These are phyloP conservation scores for Colletotrichum sp. DNA, from an alignment of 2,329 filamentous ascomycete species.

Conservation along the genomic window DNA sequence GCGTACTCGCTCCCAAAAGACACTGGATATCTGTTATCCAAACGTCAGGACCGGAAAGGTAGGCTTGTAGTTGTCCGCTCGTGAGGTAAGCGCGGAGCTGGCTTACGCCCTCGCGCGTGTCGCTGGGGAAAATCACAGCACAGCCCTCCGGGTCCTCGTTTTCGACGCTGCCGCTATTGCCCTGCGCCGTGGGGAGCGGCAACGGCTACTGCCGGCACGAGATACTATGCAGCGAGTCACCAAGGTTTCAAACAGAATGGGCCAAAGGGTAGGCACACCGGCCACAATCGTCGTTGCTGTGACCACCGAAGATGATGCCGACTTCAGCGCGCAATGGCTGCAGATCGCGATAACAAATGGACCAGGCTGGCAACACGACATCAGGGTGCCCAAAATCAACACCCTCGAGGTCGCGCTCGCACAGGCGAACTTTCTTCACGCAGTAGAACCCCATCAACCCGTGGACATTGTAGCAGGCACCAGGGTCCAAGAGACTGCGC, in stretches of 20 bases:
- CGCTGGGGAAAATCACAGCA: neutral
- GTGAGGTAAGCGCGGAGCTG: neutral
- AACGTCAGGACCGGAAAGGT: neutral
- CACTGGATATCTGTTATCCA: neutral
- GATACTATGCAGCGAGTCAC: neutral
- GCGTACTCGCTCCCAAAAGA: neutral
- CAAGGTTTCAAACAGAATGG: neutral
- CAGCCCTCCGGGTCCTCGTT: neutral
- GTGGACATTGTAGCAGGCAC: neutral
- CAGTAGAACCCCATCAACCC: neutral
- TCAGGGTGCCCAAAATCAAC: neutral
- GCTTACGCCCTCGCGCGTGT: neutral
- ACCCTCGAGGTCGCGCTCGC: neutral
- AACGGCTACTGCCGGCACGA: neutral
- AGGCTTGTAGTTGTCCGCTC: neutral
- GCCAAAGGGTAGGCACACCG: neutral
- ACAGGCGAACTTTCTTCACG: neutral
- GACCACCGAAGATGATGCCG: neutral
- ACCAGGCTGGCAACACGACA: neutral
- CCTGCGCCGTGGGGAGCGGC: neutral
- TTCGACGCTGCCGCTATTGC: neutral
- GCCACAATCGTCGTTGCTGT: neutral
- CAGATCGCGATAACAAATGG: neutral
- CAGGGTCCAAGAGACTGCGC: neutral
- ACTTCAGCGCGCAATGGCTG: too few species aligned